Evolutionary conservation across 192 early-diverging fungal genomes (phyloP).

Genomic region (Mortierella antarctica): DNA sequence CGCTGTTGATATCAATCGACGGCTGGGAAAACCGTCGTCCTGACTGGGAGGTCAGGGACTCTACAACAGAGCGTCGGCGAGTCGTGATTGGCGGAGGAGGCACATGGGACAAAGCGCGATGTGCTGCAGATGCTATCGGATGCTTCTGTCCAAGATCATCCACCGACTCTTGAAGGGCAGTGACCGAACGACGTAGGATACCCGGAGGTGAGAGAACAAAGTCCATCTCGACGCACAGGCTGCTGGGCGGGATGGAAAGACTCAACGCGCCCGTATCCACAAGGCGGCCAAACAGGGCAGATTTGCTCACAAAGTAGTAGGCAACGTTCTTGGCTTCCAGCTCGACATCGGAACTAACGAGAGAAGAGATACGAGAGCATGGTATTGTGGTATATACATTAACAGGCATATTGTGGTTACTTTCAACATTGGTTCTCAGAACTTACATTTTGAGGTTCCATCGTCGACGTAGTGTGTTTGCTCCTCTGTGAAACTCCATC

Average conservation of each 20-base stretch:
- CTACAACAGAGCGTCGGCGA: neutral
- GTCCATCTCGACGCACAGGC: slow-evolving; percentile 27
- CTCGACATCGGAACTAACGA: slow-evolving; percentile 15
- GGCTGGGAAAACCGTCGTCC: too few species aligned
- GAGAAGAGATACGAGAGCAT: neutral
- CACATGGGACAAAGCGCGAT: neutral
- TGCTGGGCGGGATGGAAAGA: slow-evolving; percentile 20
- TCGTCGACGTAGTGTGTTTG: slow-evolving; percentile 3
- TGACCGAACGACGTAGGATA: neutral
- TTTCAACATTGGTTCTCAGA: neutral
- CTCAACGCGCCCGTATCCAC: slow-evolving; percentile 26
- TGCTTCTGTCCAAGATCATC: neutral
- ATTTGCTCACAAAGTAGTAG: slow-evolving; percentile 7
- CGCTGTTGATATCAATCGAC: neutral
- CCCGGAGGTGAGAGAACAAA: slow-evolving; percentile 3
- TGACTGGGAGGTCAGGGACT: neutral
- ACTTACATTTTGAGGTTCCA: slow-evolving; percentile 38
- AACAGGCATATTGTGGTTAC: neutral
- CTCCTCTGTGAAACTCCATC: slow-evolving; percentile 11
- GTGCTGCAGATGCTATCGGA: slow-evolving; percentile 2
- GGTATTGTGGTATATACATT: neutral
- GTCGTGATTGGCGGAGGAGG: neutral
- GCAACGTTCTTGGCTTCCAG: slow-evolving; percentile 9
- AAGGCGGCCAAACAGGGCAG: neutral
- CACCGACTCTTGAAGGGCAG: neutral